A percentile compares a stretch with the other conserved stretches of the same genome.
phyloP scores from a whole-genome alignment of 2,329 filamentous ascomycete species.

The Penicillium sp. region DNA sequence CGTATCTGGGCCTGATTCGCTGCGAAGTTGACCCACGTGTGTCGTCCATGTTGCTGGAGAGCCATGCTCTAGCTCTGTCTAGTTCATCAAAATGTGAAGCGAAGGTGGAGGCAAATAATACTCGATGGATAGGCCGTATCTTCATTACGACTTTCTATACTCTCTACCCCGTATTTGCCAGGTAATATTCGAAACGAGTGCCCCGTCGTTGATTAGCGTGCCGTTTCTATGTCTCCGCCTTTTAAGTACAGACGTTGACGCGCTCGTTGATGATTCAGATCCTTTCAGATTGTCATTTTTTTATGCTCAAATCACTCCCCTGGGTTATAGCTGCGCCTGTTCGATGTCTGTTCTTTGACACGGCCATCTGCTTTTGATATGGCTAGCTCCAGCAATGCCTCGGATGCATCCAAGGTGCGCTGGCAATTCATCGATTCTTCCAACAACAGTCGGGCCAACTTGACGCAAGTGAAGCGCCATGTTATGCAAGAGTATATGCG shows the following conservation, averaged over 20 bases:
- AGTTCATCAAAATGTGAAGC: slow-evolving; percentile 2
- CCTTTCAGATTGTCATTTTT: neutral
- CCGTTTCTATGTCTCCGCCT: neutral
- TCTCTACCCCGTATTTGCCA: neutral
- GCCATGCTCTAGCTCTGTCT: neutral
- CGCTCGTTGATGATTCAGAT: neutral
- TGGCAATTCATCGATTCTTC: slow-evolving; percentile 45
- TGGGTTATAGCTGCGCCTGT: neutral
- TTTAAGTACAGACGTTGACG: neutral
- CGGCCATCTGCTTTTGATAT: slow-evolving; percentile 9
- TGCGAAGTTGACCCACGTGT: neutral
- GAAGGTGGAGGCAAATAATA: neutral
- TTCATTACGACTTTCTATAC: neutral
- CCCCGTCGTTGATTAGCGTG: neutral
- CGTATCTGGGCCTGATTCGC: neutral
- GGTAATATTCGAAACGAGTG: neutral
- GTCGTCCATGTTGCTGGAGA: neutral
- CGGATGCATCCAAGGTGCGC: slow-evolving; percentile 19
- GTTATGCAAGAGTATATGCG: slow-evolving; percentile 45
- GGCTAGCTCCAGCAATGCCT: neutral
- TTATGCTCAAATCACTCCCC: neutral
- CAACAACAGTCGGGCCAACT: slow-evolving; percentile 34
- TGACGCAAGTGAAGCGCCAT: slow-evolving; percentile 43
- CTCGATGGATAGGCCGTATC: neutral
- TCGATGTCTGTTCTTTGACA: neutral